Evolutionary conservation across 1,139 yeast genomes (phyloP).

Genomic region (Geotrichum histeridarum): DNA sequence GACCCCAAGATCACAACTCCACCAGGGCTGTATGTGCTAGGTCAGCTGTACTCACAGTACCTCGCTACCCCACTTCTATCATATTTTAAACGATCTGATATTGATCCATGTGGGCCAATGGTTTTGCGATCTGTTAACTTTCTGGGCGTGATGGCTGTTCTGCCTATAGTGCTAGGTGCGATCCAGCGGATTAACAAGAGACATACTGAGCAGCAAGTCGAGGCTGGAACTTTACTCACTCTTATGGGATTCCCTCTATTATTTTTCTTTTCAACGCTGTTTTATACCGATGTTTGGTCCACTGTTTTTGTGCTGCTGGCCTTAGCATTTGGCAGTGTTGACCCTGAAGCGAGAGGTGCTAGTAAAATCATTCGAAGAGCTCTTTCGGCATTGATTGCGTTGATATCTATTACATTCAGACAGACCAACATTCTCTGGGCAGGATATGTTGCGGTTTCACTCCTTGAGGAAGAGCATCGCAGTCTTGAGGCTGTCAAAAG

Average conservation of each 20-base stretch:
- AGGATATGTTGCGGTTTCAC: slow-evolving; percentile 45
- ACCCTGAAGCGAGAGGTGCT: slow-evolving; percentile 13
- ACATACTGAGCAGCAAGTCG: background rate
- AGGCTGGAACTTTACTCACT: slow-evolving; percentile 46
- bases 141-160: slow-evolving; percentile 54
- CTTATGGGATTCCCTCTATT: slow-evolving; percentile 54
- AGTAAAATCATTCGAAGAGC: background rate
- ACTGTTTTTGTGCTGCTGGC: slow-evolving; percentile 58
- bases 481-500: background rate
- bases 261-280: slow-evolving; percentile 66
- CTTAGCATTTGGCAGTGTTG: slow-evolving; percentile 38
- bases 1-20: slow-evolving; percentile 93
- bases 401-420: slow-evolving; percentile 54
- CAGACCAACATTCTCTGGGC: slow-evolving; percentile 93
- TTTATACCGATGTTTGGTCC: slow-evolving; percentile 93
- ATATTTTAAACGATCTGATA: background rate
- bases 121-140: slow-evolving; percentile 56
- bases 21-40: slow-evolving; percentile 79
- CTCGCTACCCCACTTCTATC: background rate
- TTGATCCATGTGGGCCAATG: slow-evolving; percentile 34
- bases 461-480: slow-evolving; percentile 20
- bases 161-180: slow-evolving; percentile 43
- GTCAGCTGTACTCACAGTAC: slow-evolving; percentile 46
- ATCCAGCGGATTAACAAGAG: slow-evolving; percentile 27
- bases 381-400: slow-evolving; percentile 28